Evolutionary conservation across 768 basidiomycete genomes (phyloP).

Genomic region (Lactifluus piperatus): DNA sequence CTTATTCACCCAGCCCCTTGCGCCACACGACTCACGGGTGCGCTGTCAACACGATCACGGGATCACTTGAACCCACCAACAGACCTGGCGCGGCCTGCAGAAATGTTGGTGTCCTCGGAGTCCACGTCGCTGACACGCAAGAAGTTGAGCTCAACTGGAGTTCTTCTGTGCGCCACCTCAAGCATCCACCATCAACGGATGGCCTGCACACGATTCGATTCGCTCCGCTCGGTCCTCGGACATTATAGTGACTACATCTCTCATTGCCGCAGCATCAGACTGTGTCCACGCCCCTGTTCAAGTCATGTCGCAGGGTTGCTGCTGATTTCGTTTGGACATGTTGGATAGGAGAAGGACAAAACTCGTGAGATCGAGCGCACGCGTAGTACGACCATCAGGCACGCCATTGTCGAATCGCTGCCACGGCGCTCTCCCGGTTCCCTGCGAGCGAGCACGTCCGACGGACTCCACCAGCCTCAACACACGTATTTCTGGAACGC

Average conservation of each 20-base stretch:
- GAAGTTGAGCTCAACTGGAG: constrained; percentile 10
- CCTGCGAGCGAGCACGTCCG: constrained; percentile 3
- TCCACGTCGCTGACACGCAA: constrained; percentile 12
- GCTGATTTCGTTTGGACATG: constrained; percentile 17
- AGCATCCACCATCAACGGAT: constrained; percentile 31
- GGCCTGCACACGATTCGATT: constrained; percentile 32
- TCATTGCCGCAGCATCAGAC: constrained; percentile 39
- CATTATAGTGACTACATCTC: constrained; percentile 22
- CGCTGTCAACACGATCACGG: background rate
- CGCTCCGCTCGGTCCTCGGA: constrained; percentile 29
- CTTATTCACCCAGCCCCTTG: too few relatives aligned
- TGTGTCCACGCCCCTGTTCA: constrained; percentile 34
- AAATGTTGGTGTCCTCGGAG: background rate
- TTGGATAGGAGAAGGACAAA: constrained; percentile 13
- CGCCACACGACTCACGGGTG: constrained; percentile 5
- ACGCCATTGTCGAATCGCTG: background rate
- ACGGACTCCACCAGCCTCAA: constrained; percentile 12
- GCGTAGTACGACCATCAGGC: background rate
- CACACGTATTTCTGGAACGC: too few relatives aligned
- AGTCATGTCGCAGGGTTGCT: constrained; percentile 25
- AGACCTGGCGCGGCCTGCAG: constrained; percentile 1
- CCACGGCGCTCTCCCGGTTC: constrained; percentile 12
- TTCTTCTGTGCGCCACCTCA: constrained; percentile 16
- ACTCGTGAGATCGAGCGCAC: background rate
- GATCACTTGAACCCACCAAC: constrained; percentile 23